phyloP scores from a whole-genome alignment of 805 yeast genomes.

The Candida nemodendra region DNA sequence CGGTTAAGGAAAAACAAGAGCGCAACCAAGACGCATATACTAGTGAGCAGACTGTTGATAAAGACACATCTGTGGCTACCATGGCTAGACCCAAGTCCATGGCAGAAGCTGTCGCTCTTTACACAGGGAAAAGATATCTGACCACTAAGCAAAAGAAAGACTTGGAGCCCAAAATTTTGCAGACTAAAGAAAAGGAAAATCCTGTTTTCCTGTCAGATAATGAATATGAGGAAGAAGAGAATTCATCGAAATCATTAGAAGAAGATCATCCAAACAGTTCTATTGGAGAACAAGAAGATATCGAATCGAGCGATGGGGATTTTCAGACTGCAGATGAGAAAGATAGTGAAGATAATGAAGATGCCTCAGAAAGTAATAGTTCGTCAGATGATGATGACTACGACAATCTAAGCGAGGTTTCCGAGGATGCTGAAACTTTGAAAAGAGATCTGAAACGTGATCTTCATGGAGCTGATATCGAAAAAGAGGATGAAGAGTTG shows the following conservation, averaged over 20 bases:
- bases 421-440: constrained; percentile 21
- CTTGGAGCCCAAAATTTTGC: constrained; percentile 23
- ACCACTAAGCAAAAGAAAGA: constrained; percentile 43
- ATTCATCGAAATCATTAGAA: constrained; percentile 8
- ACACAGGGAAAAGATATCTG: constrained; percentile 53
- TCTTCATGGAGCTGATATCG: constrained; percentile 33
- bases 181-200: constrained; percentile 5
- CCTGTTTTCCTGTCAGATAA: constrained; percentile 11
- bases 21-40: not conserved
- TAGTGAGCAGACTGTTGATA: not conserved
- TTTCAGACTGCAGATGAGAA: constrained; percentile 32
- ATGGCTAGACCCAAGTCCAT: constrained; percentile 42
- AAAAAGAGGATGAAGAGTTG: constrained; percentile 21
- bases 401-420: constrained; percentile 11
- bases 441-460: constrained; percentile 30
- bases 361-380: constrained; percentile 6
- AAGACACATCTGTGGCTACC: constrained; percentile 11
- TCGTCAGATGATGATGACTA: constrained; percentile 13
- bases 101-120: constrained; percentile 60
- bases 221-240: constrained; percentile 7
- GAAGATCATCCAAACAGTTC: constrained; percentile 30
- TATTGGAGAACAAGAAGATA: constrained; percentile 10
- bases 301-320: constrained; percentile 30
- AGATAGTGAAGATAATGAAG: constrained; percentile 12
- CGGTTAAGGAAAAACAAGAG: not conserved